phyloP scores from a whole-genome alignment of 2,329 filamentous ascomycete species.

The Aspergillus spinulosporus region DNA sequence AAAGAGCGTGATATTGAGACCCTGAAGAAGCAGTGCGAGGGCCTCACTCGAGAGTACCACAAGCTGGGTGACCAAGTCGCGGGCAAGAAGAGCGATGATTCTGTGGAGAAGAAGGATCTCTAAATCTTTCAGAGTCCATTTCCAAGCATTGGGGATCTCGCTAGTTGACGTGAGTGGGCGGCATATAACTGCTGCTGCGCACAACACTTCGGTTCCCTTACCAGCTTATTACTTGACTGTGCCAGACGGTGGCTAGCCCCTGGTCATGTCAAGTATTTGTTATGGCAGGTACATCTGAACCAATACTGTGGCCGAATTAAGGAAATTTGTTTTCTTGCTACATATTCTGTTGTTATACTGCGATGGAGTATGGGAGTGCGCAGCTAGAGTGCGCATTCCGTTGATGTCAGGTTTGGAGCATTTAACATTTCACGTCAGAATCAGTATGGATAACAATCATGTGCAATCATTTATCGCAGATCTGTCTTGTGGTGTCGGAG shows the following conservation, averaged over 20 bases:
- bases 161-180: not conserved
- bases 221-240: not conserved
- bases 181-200: not conserved
- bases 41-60: slow-evolving; percentile 81
- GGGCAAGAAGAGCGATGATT: slow-evolving; percentile 45
- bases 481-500: not conserved
- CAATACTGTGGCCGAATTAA: not conserved
- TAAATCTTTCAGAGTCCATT: slow-evolving; percentile 27
- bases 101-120: slow-evolving; percentile 55
- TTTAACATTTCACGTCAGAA: not conserved
- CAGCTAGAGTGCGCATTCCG: not conserved
- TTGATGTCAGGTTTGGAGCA: not conserved
- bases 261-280: not conserved
- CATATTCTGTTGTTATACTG: not conserved
- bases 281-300: not conserved
- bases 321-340: not conserved
- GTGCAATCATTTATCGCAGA: not conserved
- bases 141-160: not conserved
- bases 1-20: slow-evolving; percentile 83
- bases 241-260: not conserved
- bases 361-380: not conserved
- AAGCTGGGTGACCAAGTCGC: slow-evolving; percentile 80
- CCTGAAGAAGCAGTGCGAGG: slow-evolving; percentile 88
- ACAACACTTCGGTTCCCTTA: not conserved
- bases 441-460: not conserved